Evolutionary conservation across 2,329 filamentous ascomycete genomes (phyloP).

Genomic region (Colletotrichum agaves): DNA sequence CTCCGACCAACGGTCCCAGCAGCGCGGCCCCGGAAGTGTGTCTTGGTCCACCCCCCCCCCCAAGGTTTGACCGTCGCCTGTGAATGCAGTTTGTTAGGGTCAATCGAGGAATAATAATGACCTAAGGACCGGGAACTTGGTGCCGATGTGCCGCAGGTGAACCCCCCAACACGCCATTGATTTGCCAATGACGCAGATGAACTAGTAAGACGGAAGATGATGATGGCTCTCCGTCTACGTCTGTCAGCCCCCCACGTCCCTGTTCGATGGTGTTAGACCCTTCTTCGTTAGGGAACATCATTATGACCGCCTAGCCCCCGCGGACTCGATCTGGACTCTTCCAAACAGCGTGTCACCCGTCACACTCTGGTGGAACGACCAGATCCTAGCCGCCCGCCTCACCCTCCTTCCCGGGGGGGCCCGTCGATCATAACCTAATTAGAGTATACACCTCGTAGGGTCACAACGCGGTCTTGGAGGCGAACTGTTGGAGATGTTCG

Average conservation of each 20-base stretch:
- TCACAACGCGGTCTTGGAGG: not conserved
- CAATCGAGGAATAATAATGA: too few species aligned
- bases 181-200: not conserved
- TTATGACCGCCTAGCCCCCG: not conserved
- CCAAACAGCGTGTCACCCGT: conserved; percentile 19
- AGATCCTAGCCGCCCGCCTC: conserved; percentile 24
- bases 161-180: not conserved
- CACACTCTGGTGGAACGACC: conserved; percentile 1
- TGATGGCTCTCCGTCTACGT: not conserved
- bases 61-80: not conserved
- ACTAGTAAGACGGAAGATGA: not conserved
- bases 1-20: not conserved
- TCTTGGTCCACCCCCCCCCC: not conserved
- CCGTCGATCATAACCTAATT: conserved; percentile 18
- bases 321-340: conserved; percentile 31
- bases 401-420: not conserved
- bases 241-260: not conserved
- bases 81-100: too few species aligned
- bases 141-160: not conserved
- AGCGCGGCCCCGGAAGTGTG: not conserved
- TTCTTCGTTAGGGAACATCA: not conserved
- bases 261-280: not conserved
- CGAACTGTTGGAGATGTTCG: not conserved
- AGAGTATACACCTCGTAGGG: not conserved
- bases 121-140: not conserved